Percentiles rank a stretch among this genome's conserved stretches.
These are phyloP conservation scores for Hydrangea macrophylla DNA, from an alignment of 148 eudicot genomes.

Conservation along the genomic window DNA sequence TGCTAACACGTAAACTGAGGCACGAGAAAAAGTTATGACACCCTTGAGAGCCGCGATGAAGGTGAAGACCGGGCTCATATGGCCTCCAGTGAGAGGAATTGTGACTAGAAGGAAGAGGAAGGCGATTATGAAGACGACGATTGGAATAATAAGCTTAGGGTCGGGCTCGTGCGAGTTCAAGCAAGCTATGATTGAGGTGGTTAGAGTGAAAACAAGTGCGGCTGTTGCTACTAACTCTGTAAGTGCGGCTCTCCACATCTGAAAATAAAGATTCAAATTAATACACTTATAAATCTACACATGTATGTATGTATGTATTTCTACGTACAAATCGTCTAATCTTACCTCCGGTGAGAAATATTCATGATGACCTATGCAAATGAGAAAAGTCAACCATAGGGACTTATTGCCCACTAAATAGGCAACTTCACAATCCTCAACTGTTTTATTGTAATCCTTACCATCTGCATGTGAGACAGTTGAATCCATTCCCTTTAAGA, in stretches of 20 bases:
- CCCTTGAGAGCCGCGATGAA: constrained; percentile 13
- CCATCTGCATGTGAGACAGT: neutral
- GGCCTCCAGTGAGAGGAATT: constrained; percentile 17
- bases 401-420: neutral
- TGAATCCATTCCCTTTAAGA: neutral
- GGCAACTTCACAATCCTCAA: neutral
- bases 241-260: constrained; percentile 10
- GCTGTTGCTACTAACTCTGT: constrained; percentile 6
- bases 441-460: neutral
- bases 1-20: neutral
- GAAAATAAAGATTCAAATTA: neutral
- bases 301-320: too few species aligned
- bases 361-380: constrained; percentile 4
- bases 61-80: constrained; percentile 20
- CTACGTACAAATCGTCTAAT: neutral
- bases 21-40: neutral
- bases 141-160: neutral
- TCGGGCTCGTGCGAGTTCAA: neutral
- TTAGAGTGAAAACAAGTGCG: constrained; percentile 3
- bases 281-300: too few species aligned
- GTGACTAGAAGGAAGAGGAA: constrained; percentile 14
- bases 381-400: neutral
- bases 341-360: constrained; percentile 7
- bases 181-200: constrained; percentile 8
- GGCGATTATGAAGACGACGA: constrained; percentile 3